These are phyloP conservation scores for Fusarium robinianum DNA, from an alignment of 2,329 filamentous ascomycete species.

Conservation along the genomic window DNA sequence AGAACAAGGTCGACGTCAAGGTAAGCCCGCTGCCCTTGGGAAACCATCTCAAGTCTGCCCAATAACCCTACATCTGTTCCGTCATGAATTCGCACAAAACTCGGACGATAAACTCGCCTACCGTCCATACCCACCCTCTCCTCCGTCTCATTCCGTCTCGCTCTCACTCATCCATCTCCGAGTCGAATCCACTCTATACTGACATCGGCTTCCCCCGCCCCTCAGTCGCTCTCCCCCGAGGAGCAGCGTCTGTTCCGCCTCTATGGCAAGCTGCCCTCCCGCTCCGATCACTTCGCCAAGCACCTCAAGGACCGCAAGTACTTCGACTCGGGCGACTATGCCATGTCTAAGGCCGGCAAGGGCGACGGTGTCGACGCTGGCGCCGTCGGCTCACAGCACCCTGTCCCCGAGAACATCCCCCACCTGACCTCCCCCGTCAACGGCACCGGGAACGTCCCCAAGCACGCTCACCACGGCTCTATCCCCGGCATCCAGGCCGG, in stretches of 20 bases:
- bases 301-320: slow-evolving; percentile 99
- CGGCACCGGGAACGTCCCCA: slow-evolving; percentile 39
- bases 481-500: slow-evolving; percentile 62
- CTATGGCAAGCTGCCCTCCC: slow-evolving; percentile 96
- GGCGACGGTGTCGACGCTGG: slow-evolving; percentile 92
- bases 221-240: slow-evolving; percentile 85
- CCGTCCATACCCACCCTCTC: neutral
- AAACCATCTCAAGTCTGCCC: slow-evolving; percentile 27
- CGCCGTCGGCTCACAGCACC: slow-evolving; percentile 91
- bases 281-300: slow-evolving; percentile 95
- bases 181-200: slow-evolving; percentile 18
- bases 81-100: slow-evolving; percentile 20
- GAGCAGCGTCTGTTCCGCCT: slow-evolving; percentile 96
- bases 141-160: neutral
- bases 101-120: slow-evolving; percentile 5
- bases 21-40: slow-evolving; percentile 62
- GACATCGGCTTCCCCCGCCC: slow-evolving; percentile 16
- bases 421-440: slow-evolving; percentile 74
- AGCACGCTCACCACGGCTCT: slow-evolving; percentile 49
- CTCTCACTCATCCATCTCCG: slow-evolving; percentile 3
- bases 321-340: slow-evolving; percentile 96
- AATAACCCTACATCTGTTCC: slow-evolving; percentile 16
- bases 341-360: slow-evolving; percentile 96
- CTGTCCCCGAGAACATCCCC: slow-evolving; percentile 92
- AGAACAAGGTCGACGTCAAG: slow-evolving; percentile 97